These are phyloP conservation scores for Rhododendron griersonianum DNA, from an alignment of 148 eudicot species.

Conservation along the genomic window DNA sequence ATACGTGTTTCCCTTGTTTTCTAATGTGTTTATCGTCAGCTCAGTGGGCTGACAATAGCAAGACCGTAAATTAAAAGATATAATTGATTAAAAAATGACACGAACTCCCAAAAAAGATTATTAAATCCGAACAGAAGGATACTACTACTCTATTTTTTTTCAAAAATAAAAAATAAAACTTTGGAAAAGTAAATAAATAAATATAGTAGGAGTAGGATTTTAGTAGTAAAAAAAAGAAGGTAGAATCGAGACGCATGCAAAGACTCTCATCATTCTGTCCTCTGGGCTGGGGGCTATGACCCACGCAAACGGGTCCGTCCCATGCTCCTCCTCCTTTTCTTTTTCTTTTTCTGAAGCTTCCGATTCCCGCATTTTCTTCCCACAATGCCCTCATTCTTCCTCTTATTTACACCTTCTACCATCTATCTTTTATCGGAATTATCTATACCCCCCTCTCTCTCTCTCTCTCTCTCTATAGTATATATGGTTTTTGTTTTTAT, in stretches of 20 bases:
- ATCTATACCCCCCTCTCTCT: background rate
- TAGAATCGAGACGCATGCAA: conserved; percentile 51
- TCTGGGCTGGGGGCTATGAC: conserved; percentile 7
- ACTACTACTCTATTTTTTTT: background rate
- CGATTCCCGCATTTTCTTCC: conserved; percentile 8
- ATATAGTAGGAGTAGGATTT: no score
- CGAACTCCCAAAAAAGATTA: no score
- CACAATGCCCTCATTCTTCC: background rate
- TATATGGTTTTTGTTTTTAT: no score
- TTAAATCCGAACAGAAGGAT: no score
- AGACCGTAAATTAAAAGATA: no score
- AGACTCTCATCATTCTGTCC: conserved; percentile 41
- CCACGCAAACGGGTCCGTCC: conserved; percentile 25
- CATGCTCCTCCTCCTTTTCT: conserved; percentile 4
- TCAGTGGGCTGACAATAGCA: no score
- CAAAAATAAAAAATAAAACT: background rate
- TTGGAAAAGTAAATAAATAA: background rate
- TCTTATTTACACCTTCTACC: background rate
- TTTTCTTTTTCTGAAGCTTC: conserved; percentile 1
- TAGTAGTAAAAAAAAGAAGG: background rate
- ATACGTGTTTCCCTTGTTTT: no score
- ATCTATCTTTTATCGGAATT: background rate
- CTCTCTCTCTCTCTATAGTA: no score
- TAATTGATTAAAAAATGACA: no score
- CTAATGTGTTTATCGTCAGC: no score